Base-by-base conservation (phyloP, 345 rosid genomes). In the Clarkia xantiana region DNA sequence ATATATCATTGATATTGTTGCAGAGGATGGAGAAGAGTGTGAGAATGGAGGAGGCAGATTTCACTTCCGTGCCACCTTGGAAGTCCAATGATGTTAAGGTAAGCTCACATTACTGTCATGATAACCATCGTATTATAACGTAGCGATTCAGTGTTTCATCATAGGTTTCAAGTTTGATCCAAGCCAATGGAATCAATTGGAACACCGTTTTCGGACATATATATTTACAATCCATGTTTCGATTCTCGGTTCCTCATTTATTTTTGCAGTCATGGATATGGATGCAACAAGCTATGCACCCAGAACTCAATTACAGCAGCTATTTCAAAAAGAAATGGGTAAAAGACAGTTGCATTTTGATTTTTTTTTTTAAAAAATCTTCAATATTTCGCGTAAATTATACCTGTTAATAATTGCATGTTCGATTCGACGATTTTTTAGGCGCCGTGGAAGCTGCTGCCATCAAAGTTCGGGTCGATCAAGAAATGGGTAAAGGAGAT, bases 231-330 rank as follows among this genome's bases (percentile, higher is more conserved):
- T 22, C 25, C n/a, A n/a, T 2, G 5, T 22, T 22, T 22, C 2
- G 2, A 5, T 5, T 22, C 25, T 2, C 5, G 25, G 5, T 22
- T 22, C 5, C 25, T 22, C 25, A 2, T 22, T 22, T 22, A 2
- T 15, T 22, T 22, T 15, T 63, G 58, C 76, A 91, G 98, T 86
- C 98, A 52, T 91, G 98, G 94, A 81, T 91, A 68, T 86, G 86
- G 94, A 91, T 86, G 96, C 96, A 91, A 56, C 98, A 91, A 74
- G 93, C 89, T 13, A 81, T 91, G 94, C 98, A 91, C 59, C 96
- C 94, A 11, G 96, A 91, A 49, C 43, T 91, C 60, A 83, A 85
- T 56, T 91, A 91, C 71, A 74, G 59, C 67, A 78, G 82, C 68
- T 81, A 76, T 51, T 81, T 84, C 65, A 64, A 76, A 56, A 91